Evolutionary conservation across 2,329 filamentous ascomycete genomes (phyloP), one percentile per base, ranked within the genome.

Genomic region (Rhynchosporium agropyri): DNA sequence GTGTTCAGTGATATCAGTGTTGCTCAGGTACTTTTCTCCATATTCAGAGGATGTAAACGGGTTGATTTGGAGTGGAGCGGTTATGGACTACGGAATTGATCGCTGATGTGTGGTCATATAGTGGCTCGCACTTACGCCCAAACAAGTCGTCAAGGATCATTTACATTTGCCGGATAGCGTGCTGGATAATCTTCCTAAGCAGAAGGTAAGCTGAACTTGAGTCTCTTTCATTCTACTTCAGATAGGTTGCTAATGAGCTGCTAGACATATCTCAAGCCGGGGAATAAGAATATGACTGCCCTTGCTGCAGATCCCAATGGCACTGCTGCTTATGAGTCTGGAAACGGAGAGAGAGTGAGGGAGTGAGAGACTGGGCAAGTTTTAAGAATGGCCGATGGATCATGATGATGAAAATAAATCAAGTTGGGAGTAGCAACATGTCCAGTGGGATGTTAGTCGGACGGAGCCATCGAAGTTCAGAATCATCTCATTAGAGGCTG

Each of bases 101-200:
- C 20, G 33, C 33, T 36, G 9, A 36, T 36, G 33, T 10, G 33
- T 31, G 8, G 15, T 3, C 31, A n/a, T 10, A 33, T 15, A 86
- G 73, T 86, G 84, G 84, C 74, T 86, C 4, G 83, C 82, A 0
- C 72, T 85, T 31, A 70, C 64, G 4, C 69, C 69, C 0, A 68
- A 60, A 51, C 68, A 70, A 59, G 60, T 70, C 3, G 60, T 69
- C 0, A 58, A 68, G 59, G 66, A 70, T 63, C 70, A 68, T 13
- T 51, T 70, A 43, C 79, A 76, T 51, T 63, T 80, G 12, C 69
- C 72, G 0, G 76, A 79, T 40, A 69, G 68, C 1, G 65, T 79
- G 2, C 66, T 80, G 38, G 75, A 77, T 51, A 68, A 62, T 3
- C 64, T 78, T 3, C 78, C 79, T 0, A 76, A 73, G 68, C 73